These are phyloP conservation scores for Penicillium sp. DNA, from an alignment of 2,329 filamentous ascomycete species.

Conservation along the genomic window DNA sequence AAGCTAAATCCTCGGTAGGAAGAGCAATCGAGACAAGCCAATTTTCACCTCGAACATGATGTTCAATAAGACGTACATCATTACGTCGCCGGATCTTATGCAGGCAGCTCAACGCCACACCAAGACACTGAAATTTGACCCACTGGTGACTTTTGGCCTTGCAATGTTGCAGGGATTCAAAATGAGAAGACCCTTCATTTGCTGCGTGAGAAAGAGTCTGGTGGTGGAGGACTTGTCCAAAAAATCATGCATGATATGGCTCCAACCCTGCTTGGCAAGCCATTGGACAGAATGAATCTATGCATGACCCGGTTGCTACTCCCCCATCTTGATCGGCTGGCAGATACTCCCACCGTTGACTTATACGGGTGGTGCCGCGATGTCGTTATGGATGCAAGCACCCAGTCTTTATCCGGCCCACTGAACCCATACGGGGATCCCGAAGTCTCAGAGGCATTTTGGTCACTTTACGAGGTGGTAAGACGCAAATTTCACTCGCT, in stretches of 20 bases:
- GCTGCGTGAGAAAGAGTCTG: constrained; percentile 18
- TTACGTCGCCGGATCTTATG: constrained; percentile 26
- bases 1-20: constrained; percentile 10
- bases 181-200: constrained; percentile 14
- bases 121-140: constrained; percentile 24
- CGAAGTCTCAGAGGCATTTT: constrained; percentile 23
- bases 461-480: constrained; percentile 10
- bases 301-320: constrained; percentile 21
- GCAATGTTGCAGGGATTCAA: constrained; percentile 20
- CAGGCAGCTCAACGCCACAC: constrained; percentile 24
- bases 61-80: constrained; percentile 26
- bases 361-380: constrained; percentile 28
- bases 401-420: constrained; percentile 29
- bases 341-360: constrained; percentile 14
- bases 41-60: constrained; percentile 28
- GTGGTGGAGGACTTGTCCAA: constrained; percentile 19
- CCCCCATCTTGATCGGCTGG: constrained; percentile 18
- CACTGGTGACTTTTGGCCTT: constrained; percentile 19
- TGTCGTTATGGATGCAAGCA: constrained; percentile 29
- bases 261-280: constrained; percentile 22
- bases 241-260: constrained; percentile 25
- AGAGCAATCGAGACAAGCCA: constrained; percentile 12
- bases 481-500: not conserved
- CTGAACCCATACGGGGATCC: constrained; percentile 28
- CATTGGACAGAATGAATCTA: constrained; percentile 28